Conservation (phyloP, 495 filamentous ascomycete genomes). For the Talaromyces ruber region DNA sequence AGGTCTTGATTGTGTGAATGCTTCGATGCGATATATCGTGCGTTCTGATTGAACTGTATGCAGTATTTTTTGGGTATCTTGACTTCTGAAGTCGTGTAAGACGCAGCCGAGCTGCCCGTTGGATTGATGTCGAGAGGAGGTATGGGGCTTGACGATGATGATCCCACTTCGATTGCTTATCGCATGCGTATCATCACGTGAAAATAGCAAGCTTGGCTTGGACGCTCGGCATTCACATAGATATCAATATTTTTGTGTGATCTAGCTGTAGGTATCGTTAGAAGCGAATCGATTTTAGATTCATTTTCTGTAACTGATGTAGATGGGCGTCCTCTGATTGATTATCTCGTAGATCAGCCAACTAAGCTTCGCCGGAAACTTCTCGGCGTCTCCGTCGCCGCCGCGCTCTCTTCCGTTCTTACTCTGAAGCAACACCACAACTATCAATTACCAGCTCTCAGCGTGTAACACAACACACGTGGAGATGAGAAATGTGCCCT, state of each 20-base stretch:
- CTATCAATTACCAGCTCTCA: background rate
- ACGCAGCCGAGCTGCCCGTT: background rate
- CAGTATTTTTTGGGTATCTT: too few relatives aligned
- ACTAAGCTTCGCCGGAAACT: constrained; percentile 8
- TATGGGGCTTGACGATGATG: background rate
- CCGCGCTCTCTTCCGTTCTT: background rate
- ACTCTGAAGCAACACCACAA: background rate
- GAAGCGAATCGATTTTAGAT: too few relatives aligned
- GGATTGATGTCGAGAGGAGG: background rate
- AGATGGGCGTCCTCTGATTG: background rate
- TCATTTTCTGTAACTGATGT: background rate
- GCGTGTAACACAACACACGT: constrained; percentile 3
- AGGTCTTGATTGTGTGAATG: background rate
- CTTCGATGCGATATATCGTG: background rate
- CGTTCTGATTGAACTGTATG: background rate
- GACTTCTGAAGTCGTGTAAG: too few relatives aligned
- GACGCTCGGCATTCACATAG: background rate
- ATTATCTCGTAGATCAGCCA: background rate
- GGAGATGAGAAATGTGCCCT: constrained; percentile 42
- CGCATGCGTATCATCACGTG: background rate
- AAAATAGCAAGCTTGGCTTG: background rate
- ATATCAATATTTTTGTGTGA: background rate
- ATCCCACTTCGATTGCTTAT: background rate
- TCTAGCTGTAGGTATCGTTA: background rate
- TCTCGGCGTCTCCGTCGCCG: constrained; percentile 15